Percentiles rank a stretch among this genome's conserved stretches.
These are phyloP conservation scores for Kondoa subrosea DNA, from an alignment of 768 basidiomycete genomes.

Conservation along the genomic window DNA sequence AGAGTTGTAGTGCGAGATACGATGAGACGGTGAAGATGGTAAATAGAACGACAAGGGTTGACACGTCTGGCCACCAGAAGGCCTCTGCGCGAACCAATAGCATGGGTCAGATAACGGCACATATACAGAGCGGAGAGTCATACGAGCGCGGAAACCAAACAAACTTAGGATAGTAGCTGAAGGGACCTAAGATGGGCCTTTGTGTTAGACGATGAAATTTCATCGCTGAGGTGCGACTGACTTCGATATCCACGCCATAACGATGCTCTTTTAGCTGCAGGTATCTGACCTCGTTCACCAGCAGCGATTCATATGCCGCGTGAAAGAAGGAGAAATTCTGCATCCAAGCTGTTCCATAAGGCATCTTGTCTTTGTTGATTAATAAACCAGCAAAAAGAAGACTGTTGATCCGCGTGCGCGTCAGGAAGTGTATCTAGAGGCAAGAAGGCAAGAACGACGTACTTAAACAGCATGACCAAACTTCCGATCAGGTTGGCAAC, in stretches of 20 bases:
- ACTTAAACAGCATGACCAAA: slow-evolving; percentile 97
- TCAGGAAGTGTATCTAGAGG: not conserved
- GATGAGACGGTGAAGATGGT: slow-evolving; percentile 47
- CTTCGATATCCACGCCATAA: slow-evolving; percentile 89
- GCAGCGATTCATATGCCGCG: slow-evolving; percentile 88
- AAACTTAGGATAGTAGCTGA: slow-evolving; percentile 86
- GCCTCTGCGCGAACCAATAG: slow-evolving; percentile 38
- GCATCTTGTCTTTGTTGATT: slow-evolving; percentile 79
- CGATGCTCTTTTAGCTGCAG: slow-evolving; percentile 72
- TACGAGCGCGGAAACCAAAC: slow-evolving; percentile 54
- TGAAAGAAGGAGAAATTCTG: slow-evolving; percentile 94
- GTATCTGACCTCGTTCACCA: slow-evolving; percentile 94
- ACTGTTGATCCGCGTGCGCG: slow-evolving; percentile 35
- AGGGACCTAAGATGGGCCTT: slow-evolving; percentile 42
- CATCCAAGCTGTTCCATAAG: slow-evolving; percentile 58
- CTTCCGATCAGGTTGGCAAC: slow-evolving; percentile 90
- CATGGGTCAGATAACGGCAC: too few relatives aligned
- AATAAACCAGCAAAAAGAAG: slow-evolving; percentile 86
- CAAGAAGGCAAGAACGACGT: slow-evolving; percentile 31
- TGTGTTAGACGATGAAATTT: not conserved
- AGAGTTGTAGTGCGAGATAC: slow-evolving; percentile 20
- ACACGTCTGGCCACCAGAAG: slow-evolving; percentile 97
- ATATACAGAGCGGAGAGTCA: too few relatives aligned
- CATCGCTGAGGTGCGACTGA: not conserved
- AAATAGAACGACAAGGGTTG: slow-evolving; percentile 70